Conservation (phyloP, 305 asterid genomes). For the Salvia sclarea region DNA sequence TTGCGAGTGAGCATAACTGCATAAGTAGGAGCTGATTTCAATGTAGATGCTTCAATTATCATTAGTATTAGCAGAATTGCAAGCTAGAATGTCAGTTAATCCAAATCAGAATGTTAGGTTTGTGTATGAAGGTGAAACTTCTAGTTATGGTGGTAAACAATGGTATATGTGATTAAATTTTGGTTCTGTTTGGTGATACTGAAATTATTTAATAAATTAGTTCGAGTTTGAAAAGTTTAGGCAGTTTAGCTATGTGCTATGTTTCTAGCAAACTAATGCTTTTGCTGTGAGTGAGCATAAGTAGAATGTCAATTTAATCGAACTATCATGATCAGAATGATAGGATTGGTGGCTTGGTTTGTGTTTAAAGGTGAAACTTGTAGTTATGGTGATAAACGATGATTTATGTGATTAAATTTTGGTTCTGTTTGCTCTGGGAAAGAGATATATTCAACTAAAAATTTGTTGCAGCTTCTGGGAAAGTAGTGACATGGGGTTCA, state of each 20-base stretch:
- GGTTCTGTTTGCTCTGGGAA: conserved; percentile 13
- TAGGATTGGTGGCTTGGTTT: not conserved
- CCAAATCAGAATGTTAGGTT: no score
- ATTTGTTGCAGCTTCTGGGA: conserved; percentile 48
- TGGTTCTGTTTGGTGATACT: no score
- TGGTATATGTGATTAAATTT: no score
- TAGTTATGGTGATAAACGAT: not conserved
- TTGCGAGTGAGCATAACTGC: no score
- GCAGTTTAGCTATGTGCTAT: not conserved
- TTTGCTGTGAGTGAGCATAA: not conserved
- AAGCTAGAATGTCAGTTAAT: not conserved
- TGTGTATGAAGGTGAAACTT: no score
- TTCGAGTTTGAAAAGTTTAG: not conserved
- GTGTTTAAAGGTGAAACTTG: not conserved
- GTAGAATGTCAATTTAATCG: not conserved
- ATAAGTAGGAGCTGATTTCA: no score
- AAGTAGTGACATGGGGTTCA: conserved; percentile 73
- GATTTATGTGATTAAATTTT: not conserved
- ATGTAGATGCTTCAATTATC: no score
- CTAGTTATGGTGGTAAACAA: no score
- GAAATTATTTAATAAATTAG: not conserved
- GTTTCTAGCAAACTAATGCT: no score
- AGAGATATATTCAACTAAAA: conserved; percentile 1
- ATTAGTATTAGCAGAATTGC: no score
- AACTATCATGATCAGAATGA: not conserved